phyloP scores from a whole-genome alignment of 2,329 filamentous ascomycete species.

The Periconia sp. region DNA sequence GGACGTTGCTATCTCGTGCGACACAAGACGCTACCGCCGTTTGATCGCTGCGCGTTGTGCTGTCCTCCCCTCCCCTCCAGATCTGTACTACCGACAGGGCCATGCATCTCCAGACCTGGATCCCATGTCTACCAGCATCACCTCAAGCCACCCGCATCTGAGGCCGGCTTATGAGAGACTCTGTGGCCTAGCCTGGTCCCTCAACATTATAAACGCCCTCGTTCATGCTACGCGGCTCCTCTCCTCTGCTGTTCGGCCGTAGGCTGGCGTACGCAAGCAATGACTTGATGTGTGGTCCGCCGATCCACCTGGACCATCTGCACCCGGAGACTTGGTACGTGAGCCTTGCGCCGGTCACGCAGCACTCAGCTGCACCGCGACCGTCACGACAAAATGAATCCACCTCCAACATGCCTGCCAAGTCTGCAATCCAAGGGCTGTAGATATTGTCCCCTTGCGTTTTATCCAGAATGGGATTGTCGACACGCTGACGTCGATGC shows the following conservation, averaged over 20 bases:
- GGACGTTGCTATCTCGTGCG: constrained; percentile 7
- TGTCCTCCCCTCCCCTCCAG: background rate
- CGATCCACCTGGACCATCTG: constrained; percentile 11
- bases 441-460: no score
- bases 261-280: no score
- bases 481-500: background rate
- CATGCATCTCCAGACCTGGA: constrained; percentile 4
- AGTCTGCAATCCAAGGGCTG: constrained; percentile 9
- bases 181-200: background rate
- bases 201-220: constrained; percentile 1
- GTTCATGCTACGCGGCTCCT: background rate
- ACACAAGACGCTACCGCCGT: constrained; percentile 10
- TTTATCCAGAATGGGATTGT: constrained; percentile 5
- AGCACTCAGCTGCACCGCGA: constrained; percentile 15
- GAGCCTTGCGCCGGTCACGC: constrained; percentile 14
- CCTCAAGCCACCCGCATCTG: no score
- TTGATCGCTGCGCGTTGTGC: background rate
- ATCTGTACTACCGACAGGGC: constrained; percentile 3
- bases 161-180: no score
- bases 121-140: no score
- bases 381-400: constrained; percentile 11
- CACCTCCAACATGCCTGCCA: constrained; percentile 1
- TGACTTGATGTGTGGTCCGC: background rate
- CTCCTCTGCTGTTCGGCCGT: no score
- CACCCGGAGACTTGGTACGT: constrained; percentile 11